Conservation (phyloP, 2,329 filamentous ascomycete species). For the Diaporthe citri region DNA sequence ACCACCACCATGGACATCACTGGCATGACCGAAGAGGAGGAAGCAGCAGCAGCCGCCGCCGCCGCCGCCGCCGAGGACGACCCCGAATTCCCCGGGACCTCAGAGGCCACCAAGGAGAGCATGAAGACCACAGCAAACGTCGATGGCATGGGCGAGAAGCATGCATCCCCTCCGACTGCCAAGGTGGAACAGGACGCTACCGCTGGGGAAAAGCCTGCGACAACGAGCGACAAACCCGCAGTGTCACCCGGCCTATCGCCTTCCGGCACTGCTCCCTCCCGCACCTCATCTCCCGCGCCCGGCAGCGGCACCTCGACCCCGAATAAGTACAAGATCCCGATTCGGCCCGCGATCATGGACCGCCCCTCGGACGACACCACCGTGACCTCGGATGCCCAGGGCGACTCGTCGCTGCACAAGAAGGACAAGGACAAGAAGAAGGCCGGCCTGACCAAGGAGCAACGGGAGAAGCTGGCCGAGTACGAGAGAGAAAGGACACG, state of each 20-base stretch:
- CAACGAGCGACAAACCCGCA: constrained; percentile 43
- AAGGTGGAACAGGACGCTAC: constrained; percentile 53
- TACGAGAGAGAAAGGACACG: constrained; percentile 88
- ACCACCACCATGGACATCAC: constrained; percentile 99
- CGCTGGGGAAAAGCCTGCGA: constrained; percentile 40
- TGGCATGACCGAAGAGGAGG: constrained; percentile 82
- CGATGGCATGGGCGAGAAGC: constrained; percentile 46
- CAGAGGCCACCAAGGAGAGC: constrained; percentile 69
- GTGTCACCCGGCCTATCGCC: constrained; percentile 50
- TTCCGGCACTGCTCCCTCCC: constrained; percentile 57
- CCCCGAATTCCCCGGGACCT: constrained; percentile 68
- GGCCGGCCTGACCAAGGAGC: constrained; percentile 87
- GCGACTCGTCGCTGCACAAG: constrained; percentile 81
- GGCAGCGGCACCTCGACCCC: constrained; percentile 56
- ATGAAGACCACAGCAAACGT: constrained; percentile 56
- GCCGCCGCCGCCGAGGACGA: constrained; percentile 49
- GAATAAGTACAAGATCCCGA: constrained; percentile 69
- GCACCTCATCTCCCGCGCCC: constrained; percentile 56
- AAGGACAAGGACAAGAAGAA: constrained; percentile 75
- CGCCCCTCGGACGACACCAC: constrained; percentile 82
- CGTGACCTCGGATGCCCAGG: constrained; percentile 69
- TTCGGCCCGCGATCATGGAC: constrained; percentile 90
- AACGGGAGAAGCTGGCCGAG: constrained; percentile 89
- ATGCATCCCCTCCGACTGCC: constrained; percentile 52
- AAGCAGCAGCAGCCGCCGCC: constrained; percentile 61